A percentile compares a stretch with the other conserved stretches of the same genome.
Evolutionary conservation across 495 filamentous ascomycete species (phyloP).

Genomic region (Arthonia radiata): DNA sequence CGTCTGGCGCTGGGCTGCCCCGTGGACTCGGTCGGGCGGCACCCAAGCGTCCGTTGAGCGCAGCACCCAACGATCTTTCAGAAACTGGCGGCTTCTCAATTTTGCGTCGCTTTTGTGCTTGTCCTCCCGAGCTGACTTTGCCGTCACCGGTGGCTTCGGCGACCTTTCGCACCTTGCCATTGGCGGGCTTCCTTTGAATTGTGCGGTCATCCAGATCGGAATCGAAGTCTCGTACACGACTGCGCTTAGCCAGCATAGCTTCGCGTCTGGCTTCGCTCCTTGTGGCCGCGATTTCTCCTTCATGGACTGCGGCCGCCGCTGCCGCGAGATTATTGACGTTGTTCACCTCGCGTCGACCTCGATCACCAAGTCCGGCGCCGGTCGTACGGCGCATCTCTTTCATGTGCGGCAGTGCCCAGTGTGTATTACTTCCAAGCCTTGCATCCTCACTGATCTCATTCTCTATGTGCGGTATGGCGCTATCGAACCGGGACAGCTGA

Average conservation of each 20-base stretch:
- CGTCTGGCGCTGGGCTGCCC: no score
- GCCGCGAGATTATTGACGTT: constrained; percentile 39
- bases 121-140: constrained; percentile 2
- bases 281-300: constrained; percentile 46
- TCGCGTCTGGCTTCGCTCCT: constrained; percentile 65
- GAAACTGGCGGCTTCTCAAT: constrained; percentile 39
- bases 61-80: constrained; percentile 47
- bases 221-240: constrained; percentile 38
- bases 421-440: constrained; percentile 65
- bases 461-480: constrained; percentile 60
- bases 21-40: neutral
- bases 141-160: constrained; percentile 23
- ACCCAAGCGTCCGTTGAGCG: constrained; percentile 16
- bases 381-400: constrained; percentile 40
- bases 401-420: constrained; percentile 79
- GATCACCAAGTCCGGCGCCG: constrained; percentile 31
- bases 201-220: constrained; percentile 55
- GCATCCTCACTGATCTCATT: constrained; percentile 84
- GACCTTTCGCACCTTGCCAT: constrained; percentile 37
- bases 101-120: constrained; percentile 49
- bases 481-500: constrained; percentile 61
- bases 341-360: constrained; percentile 52
- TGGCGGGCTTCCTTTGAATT: constrained; percentile 30
- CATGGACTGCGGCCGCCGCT: constrained; percentile 41
- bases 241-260: constrained; percentile 47